A percentile compares a stretch with the other conserved stretches of the same genome.
Conservation (phyloP, 768 basidiomycete species). For the Termitomyces eurrhizus region DNA sequence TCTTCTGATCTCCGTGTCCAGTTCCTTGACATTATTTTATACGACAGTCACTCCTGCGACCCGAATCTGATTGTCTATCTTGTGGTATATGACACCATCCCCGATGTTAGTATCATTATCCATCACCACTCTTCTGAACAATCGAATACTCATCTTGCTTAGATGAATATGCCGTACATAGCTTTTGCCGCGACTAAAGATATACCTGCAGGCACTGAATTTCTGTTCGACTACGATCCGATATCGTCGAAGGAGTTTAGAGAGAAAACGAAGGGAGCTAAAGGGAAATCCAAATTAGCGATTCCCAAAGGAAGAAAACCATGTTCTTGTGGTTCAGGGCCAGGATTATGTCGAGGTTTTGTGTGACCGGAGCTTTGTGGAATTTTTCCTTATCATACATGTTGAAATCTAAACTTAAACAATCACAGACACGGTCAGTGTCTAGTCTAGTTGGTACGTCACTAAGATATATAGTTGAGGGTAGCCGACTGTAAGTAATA, state of each 20-base stretch:
- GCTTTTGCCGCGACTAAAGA: conserved; percentile 49
- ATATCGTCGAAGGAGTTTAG: conserved; percentile 18
- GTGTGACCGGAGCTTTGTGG: conserved; percentile 7
- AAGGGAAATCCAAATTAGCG: conserved; percentile 21
- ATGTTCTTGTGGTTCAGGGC: conserved; percentile 32
- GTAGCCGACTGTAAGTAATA: no score
- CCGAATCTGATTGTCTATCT: conserved; percentile 57
- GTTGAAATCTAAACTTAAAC: no score
- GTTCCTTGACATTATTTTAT: neutral
- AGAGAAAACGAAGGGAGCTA: conserved; percentile 13
- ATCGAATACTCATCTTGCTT: neutral
- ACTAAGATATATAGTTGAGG: no score
- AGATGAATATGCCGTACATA: conserved; percentile 58
- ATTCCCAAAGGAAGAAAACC: conserved; percentile 25
- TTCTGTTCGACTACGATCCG: conserved; percentile 67
- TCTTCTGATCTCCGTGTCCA: neutral
- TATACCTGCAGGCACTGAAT: conserved; percentile 50
- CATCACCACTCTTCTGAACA: neutral
- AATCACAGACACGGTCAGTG: no score
- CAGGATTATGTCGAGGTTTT: conserved; percentile 18
- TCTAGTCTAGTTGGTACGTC: no score
- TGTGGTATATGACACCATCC: conserved; percentile 60
- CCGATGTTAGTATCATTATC: conserved; percentile 35
- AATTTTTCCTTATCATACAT: no score
- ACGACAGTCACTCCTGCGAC: conserved; percentile 62